Evolutionary conservation across 2,329 filamentous ascomycete species (phyloP), one percentile per base, ranked within the genome.

Genomic region (Aspergillus transmontanensis): DNA sequence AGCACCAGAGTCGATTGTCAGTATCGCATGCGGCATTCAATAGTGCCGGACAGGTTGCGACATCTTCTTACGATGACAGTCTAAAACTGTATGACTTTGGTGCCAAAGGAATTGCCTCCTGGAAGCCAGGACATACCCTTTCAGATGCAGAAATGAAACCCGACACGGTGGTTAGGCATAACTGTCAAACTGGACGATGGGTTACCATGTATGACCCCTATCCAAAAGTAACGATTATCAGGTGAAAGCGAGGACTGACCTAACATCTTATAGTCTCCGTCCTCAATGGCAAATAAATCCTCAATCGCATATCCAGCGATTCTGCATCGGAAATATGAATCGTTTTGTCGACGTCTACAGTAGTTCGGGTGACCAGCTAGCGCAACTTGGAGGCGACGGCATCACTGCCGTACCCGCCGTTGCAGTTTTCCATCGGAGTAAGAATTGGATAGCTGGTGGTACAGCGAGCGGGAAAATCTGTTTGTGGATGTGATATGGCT

Each of bases 261-360:
- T 6, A 55, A 50, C 51, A 14, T 36, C 11, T 61, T 39, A 56
- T 76, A 88, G 86, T 70, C 80, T 90, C 84, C 74, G 96, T 84
- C 85, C 95, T 76, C 93, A 97, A 71, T 99, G 95, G 95, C 95
- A 99, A 76, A 83, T 86, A 36, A 85, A 86, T 53, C 94, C 95
- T 0, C 81, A 85, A 39, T 92, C 95, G 63, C 89, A 89, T 9
- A 88, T 96, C 6, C 90, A 96, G 66, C 93, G 94, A 65, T 93
- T 99, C 71, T 91, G 88, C 28, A 94, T 99, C 62, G 95, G 92
- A 1, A 99, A 98, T 70, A 98, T 98, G 95, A 97, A 96, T 74
- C 88, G 95, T 1, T 98, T 97, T 71, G 92, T 98, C 1, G 95
- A 99, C 73, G 86, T 99, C 0, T 99, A 91, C 75, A 90, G 90